phyloP scores from a whole-genome alignment of 129 eudicot species.

The Sambucus nigra region DNA sequence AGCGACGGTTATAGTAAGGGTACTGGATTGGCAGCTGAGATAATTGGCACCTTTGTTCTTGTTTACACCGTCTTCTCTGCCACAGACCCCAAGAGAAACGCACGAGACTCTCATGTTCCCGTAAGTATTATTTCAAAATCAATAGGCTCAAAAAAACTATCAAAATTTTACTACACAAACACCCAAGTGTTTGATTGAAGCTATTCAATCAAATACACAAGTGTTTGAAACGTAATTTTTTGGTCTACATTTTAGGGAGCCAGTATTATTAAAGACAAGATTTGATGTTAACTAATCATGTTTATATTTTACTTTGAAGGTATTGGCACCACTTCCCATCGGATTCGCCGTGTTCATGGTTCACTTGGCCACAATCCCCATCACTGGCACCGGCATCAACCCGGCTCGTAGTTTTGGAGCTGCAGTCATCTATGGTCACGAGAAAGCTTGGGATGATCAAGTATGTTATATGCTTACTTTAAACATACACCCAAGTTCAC shows the following conservation, averaged over 20 bases:
- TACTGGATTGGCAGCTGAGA: constrained; percentile 50
- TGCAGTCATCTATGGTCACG: constrained; percentile 51
- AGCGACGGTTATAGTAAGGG: constrained; percentile 32
- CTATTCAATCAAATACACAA: background rate
- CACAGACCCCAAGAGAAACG: constrained; percentile 70
- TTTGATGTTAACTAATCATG: background rate
- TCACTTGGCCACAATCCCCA: constrained; percentile 65
- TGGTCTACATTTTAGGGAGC: background rate
- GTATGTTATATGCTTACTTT: constrained; percentile 9
- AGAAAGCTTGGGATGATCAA: constrained; percentile 70
- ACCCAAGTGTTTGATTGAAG: background rate
- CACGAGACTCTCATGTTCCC: constrained; percentile 68
- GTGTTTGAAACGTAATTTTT: background rate
- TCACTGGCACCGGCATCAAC: constrained; percentile 69
- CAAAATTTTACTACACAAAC: too few species aligned
- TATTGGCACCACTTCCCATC: constrained; percentile 68
- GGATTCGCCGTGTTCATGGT: constrained; percentile 80
- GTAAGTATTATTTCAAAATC: constrained; percentile 19
- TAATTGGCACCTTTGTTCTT: constrained; percentile 51
- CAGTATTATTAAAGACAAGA: background rate
- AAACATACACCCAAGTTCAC: background rate
- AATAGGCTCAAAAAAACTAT: too few species aligned
- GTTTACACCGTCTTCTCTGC: constrained; percentile 74
- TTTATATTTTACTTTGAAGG: constrained; percentile 18
- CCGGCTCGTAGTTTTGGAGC: constrained; percentile 76